A percentile compares a stretch with the other conserved stretches of the same genome.
phyloP scores from a whole-genome alignment of 1,284 basidiomycete genomes.

The Apiotrichum brassicae region DNA sequence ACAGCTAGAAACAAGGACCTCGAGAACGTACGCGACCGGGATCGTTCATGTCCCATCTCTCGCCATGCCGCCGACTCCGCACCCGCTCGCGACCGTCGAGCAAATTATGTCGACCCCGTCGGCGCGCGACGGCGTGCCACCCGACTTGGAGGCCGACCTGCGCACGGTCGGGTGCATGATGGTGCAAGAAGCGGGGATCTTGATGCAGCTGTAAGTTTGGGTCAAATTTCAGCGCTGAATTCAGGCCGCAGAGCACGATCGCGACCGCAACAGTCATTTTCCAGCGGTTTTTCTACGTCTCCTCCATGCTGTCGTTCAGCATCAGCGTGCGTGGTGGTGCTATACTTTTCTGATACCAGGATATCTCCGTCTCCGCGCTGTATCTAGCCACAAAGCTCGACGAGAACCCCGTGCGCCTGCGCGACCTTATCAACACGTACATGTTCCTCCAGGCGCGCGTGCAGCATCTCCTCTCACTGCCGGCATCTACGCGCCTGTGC shows the following conservation, averaged over 20 bases:
- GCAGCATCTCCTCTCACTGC: slow-evolving; percentile 34
- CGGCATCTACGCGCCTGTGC: slow-evolving; percentile 18
- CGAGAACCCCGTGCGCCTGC: slow-evolving; percentile 83
- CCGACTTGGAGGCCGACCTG: slow-evolving; percentile 75
- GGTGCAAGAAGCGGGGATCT: slow-evolving; percentile 87
- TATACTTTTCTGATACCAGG: slow-evolving; percentile 50
- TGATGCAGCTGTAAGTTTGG: slow-evolving; percentile 67
- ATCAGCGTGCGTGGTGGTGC: slow-evolving; percentile 60
- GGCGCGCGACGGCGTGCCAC: slow-evolving; percentile 68
- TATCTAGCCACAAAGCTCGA: slow-evolving; percentile 94
- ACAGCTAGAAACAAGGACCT: no score
- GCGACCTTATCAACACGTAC: slow-evolving; percentile 91
- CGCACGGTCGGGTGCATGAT: slow-evolving; percentile 82
- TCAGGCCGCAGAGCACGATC: slow-evolving; percentile 90
- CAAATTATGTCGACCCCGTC: slow-evolving; percentile 79
- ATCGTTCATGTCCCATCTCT: no score
- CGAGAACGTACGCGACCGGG: no score
- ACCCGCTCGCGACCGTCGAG: slow-evolving; percentile 72
- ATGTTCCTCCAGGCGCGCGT: slow-evolving; percentile 59
- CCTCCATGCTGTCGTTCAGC: slow-evolving; percentile 87
- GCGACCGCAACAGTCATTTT: slow-evolving; percentile 94
- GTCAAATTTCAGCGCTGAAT: not conserved
- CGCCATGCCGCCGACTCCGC: slow-evolving; percentile 47
- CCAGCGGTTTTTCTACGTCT: slow-evolving; percentile 94
- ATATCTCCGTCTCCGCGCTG: slow-evolving; percentile 85